Evolutionary conservation across 2,329 filamentous ascomycete species (phyloP), one percentile per base, ranked within the genome.

Genomic region (Aspergillus sp.): DNA sequence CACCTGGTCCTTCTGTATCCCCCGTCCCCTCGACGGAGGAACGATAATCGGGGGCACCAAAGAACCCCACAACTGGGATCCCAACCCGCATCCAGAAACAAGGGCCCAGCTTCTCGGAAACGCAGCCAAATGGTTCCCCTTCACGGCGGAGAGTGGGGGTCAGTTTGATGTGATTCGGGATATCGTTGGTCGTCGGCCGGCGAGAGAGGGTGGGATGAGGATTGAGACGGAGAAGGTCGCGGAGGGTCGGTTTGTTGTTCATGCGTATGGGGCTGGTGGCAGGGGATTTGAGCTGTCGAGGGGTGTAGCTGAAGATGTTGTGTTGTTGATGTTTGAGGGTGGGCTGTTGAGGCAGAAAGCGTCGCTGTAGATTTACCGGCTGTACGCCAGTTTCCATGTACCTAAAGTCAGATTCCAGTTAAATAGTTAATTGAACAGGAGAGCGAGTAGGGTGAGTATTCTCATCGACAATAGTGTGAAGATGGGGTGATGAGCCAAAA

Each of bases 1-100:
- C 0, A 74, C 69, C 7, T 84, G 81, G 79, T 73, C 75, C 0
- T 85, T 85, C 49, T 74, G 75, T 37, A 78, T 86, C 5, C 81
- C 82, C 1, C 73, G 83, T 2, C 76, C 74, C 7, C 76, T 81
- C 27, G 70, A 77, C 30, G 82, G 82, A 3, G 82, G 82, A 3
- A 85, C 82, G 0, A 70, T 86, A 33, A 76, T 86, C 13, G 83
- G 82, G 5, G 82, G 82, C 0, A 86, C 81, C 7, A 85, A 83
- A 58, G 76, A 85, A 55, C 70, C 73, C 1, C 65, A 76, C 43
- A 69, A 83, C 57, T 82, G 77, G 76, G 69, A 76, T 37, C 59
- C 71, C 0, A 63, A 70, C 12, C 74, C 79, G 1, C 76, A 70
- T 0, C 45, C 51, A 1, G 71, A 73, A 37, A 73, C 75, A 0